Base-by-base conservation (phyloP, 768 basidiomycete genomes). In the Dioszegia crocea region DNA sequence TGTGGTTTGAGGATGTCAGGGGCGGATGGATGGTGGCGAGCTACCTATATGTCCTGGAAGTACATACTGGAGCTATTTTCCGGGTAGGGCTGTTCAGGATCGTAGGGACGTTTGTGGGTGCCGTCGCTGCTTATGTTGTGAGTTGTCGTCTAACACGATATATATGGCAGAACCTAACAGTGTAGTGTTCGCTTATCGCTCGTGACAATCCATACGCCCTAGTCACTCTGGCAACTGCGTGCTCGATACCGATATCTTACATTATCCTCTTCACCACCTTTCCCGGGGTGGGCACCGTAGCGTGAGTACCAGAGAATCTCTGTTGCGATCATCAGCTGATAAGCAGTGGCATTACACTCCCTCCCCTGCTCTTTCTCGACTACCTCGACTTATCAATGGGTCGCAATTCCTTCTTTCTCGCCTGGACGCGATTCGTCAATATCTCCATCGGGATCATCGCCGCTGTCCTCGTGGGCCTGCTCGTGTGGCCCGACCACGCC, bases 31-130 rank as follows among this genome's bases (percentile, higher is more conserved):
- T 64, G 40, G 64, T 74, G 3, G 61, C 71, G 45, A 74, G 71
- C 44, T 75, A 72, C 59, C 67, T 75, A 56, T 76, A 74, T 47
- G 76, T 78, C 1, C 47, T 78, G 45, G 76, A 78, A 23, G 63
- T 67, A 3, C 70, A 70, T 17, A 76, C 75, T 1, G 77, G 77
- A 1, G 76, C 75, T 10, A 78, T 70, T 6, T 62, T 76, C 48
- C 59, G 67, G 27, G 56, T 77, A 10, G 76, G 75, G 0, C 57
- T 76, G n/a, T 71, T 66, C 39, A 59, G 77, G 46, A 57, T 70
- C 3, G 51, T 71, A 3, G 77, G 77, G 12, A 77, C 76, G 2
- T 61, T 78, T 30, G 38, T 63, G 1, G 77, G 77, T 0, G 74
- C 76, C 0, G 53, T 78, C 10, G 44, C 65, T 0, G 76, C 63